Evolutionary conservation across 2,329 filamentous ascomycete species (phyloP).

Genomic region (Pyrenochaeta sp.): DNA sequence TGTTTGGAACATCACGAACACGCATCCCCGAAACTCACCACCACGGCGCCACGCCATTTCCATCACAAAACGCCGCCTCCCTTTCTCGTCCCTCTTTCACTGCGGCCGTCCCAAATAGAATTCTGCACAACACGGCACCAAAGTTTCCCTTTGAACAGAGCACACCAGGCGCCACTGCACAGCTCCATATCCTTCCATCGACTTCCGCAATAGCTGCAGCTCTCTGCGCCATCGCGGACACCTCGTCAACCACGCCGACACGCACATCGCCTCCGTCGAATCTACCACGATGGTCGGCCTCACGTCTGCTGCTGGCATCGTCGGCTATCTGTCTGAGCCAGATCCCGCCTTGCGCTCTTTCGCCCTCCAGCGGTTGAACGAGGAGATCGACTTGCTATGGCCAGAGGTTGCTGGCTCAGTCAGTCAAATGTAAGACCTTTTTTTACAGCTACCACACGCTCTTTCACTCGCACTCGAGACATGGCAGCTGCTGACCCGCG

Average conservation of each 20-base stretch:
- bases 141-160: constrained; percentile 20
- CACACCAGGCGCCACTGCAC: constrained; percentile 43
- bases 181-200: constrained; percentile 49
- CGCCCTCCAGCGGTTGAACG: constrained; percentile 92
- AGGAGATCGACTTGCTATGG: constrained; percentile 97
- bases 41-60: constrained; percentile 42
- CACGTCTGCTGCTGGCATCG: constrained; percentile 90
- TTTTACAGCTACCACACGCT: constrained; percentile 1
- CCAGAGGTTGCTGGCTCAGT: constrained; percentile 93
- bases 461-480: too few relatives aligned
- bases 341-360: constrained; percentile 95
- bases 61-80: constrained; percentile 36
- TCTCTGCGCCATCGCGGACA: constrained; percentile 31
- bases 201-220: constrained; percentile 37
- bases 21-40: constrained; percentile 34
- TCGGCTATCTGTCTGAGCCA: constrained; percentile 94
- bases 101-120: constrained; percentile 16
- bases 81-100: constrained; percentile 44
- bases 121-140: constrained; percentile 20
- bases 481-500: constrained; percentile 34
- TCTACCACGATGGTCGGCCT: constrained; percentile 79
- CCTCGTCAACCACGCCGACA: constrained; percentile 17
- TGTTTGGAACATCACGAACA: constrained; percentile 37
- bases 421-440: constrained; percentile 81
- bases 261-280: constrained; percentile 13